Percentiles rank a stretch among this genome's conserved stretches.
phyloP scores from a whole-genome alignment of 2,329 filamentous ascomycete genomes.

The Aspergillus neotritici region DNA sequence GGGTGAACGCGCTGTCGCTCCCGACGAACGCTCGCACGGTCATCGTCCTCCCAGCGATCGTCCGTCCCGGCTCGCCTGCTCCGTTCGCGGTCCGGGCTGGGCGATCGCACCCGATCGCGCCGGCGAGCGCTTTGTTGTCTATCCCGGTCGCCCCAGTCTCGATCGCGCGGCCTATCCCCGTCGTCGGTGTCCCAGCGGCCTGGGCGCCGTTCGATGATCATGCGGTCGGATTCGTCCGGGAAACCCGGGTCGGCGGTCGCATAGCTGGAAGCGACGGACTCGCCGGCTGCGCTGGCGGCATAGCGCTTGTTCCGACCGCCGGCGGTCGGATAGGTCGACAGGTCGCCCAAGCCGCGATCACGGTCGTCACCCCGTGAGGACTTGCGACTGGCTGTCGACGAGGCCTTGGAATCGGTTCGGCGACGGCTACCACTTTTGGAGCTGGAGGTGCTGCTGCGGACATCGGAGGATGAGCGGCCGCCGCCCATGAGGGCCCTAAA shows the following conservation, averaged over 20 bases:
- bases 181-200: constrained; percentile 24
- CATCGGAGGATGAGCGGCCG: constrained; percentile 30
- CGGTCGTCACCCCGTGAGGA: constrained; percentile 44
- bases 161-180: constrained; percentile 15
- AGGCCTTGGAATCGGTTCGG: constrained; percentile 27
- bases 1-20: constrained; percentile 28
- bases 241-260: constrained; percentile 35
- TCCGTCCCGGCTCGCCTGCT: constrained; percentile 18
- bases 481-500: constrained; percentile 37
- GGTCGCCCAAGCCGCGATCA: constrained; percentile 36
- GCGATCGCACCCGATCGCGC: constrained; percentile 24
- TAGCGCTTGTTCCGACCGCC: constrained; percentile 22
- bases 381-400: constrained; percentile 34
- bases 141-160: constrained; percentile 14
- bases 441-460: constrained; percentile 28
- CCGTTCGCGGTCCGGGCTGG: constrained; percentile 24
- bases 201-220: constrained; percentile 26
- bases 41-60: constrained; percentile 15
- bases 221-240: constrained; percentile 22
- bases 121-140: constrained; percentile 13
- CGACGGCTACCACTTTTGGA: constrained; percentile 29
- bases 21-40: constrained; percentile 11
- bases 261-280: constrained; percentile 34
- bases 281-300: constrained; percentile 23
- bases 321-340: constrained; percentile 24